phyloP scores from a whole-genome alignment of 345 rosid genomes.

The Populus ilicifolia region DNA sequence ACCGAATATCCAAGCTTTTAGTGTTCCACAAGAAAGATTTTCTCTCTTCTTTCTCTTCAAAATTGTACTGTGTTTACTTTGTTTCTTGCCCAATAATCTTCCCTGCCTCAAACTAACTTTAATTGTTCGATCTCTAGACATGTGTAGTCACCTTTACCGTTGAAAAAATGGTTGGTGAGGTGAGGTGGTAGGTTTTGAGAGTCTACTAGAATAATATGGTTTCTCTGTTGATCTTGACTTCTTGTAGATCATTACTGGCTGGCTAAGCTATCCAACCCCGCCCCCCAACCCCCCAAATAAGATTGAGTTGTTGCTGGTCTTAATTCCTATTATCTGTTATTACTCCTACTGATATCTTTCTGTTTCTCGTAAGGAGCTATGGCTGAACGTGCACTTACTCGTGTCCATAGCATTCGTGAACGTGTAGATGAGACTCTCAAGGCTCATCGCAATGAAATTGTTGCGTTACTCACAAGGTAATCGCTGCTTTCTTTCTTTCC shows the following conservation, averaged over 20 bases:
- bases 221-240: conserved; percentile 15
- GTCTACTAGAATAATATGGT: conserved; percentile 23
- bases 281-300: neutral
- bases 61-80: neutral
- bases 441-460: conserved; percentile 57
- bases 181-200: conserved; percentile 28
- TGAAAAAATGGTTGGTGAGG: conserved; percentile 17
- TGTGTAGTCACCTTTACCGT: neutral
- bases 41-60: neutral
- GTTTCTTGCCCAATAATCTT: neutral
- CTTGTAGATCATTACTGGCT: conserved; percentile 3
- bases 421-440: conserved; percentile 73
- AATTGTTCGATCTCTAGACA: neutral
- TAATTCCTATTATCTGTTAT: neutral
- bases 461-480: conserved; percentile 71
- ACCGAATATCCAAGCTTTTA: neutral
- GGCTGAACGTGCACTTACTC: conserved; percentile 53
- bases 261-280: too few species aligned
- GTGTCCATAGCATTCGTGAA: conserved; percentile 64
- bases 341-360: neutral
- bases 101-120: neutral
- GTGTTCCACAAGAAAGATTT: neutral
- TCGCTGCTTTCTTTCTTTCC: neutral
- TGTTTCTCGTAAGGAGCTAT: conserved; percentile 28
- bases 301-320: neutral